A percentile compares a stretch with the other conserved stretches of the same genome.
Evolutionary conservation across 805 yeast genomes (phyloP).

Genomic region (Pichia thaimueangensis): DNA sequence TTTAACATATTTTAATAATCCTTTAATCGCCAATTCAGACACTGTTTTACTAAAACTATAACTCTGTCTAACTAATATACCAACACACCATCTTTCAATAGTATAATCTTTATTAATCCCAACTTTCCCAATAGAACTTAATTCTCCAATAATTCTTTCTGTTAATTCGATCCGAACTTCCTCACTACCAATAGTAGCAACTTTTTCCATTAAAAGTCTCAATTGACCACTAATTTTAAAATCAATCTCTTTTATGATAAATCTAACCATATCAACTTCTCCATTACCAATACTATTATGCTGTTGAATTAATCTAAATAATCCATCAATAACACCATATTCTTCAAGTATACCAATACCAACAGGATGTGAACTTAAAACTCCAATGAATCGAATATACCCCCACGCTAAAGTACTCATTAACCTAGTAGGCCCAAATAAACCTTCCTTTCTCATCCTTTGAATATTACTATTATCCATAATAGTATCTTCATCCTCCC

Average conservation of each 20-base stretch:
- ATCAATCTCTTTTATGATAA: constrained; percentile 57
- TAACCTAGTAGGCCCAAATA: constrained; percentile 5
- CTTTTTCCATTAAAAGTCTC: constrained; percentile 44
- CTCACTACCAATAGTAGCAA: neutral
- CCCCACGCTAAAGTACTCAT: constrained; percentile 2
- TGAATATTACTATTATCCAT: neutral
- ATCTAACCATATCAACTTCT: constrained; percentile 39
- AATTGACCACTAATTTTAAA: constrained; percentile 53
- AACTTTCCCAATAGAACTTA: neutral
- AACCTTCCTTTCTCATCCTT: constrained; percentile 1
- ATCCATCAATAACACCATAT: constrained; percentile 80
- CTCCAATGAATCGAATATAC: constrained; percentile 63
- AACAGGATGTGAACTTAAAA: constrained; percentile 47
- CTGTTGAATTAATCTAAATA: constrained; percentile 34
- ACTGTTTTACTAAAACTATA: constrained; percentile 1
- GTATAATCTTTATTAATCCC: neutral
- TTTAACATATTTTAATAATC: constrained; percentile 1
- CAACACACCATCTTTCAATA: constrained; percentile 6
- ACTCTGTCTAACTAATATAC: constrained; percentile 4
- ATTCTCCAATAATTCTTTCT: neutral
- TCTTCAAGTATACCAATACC: constrained; percentile 70
- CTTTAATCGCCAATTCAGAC: constrained; percentile 1
- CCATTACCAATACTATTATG: neutral
- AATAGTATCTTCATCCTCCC: neutral
- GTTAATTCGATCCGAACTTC: neutral